Evolutionary conservation across 2,329 filamentous ascomycete genomes (phyloP).

Genomic region (Blastomyces silverae): DNA sequence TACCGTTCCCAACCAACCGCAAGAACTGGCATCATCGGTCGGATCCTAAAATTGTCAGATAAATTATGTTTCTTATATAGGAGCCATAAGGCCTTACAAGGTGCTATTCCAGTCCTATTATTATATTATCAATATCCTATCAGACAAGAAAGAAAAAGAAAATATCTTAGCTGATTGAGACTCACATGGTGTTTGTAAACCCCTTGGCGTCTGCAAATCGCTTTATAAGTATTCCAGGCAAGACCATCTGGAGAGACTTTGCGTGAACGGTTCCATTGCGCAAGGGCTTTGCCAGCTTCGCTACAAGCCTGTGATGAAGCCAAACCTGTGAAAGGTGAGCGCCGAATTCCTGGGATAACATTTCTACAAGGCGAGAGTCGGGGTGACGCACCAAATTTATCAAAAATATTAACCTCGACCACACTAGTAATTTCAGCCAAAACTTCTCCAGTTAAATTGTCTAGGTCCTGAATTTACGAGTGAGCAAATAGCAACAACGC

Average conservation of each 20-base stretch:
- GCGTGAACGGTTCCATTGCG: constrained; percentile 37
- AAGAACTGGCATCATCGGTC: constrained; percentile 16
- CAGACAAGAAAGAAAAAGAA: too few species aligned
- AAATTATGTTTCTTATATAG: background rate
- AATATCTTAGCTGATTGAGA: constrained; percentile 18
- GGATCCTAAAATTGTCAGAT: constrained; percentile 14
- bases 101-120: constrained; percentile 18
- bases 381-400: background rate
- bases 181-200: constrained; percentile 39
- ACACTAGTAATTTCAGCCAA: background rate
- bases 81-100: constrained; percentile 11
- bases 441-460: background rate
- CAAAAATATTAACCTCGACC: background rate
- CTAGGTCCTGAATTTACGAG: too few species aligned
- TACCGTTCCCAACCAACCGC: constrained; percentile 16
- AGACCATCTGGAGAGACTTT: constrained; percentile 39
- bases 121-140: background rate
- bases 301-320: constrained; percentile 22
- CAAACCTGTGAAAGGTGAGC: constrained; percentile 13
- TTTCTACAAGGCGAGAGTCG: background rate
- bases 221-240: constrained; percentile 51
- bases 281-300: constrained; percentile 31
- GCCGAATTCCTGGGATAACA: background rate
- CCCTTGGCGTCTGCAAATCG: constrained; percentile 48
- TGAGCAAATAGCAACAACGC: too few species aligned